These are phyloP conservation scores for Diaporthe eres DNA, from an alignment of 2,329 filamentous ascomycete species.

Conservation along the genomic window DNA sequence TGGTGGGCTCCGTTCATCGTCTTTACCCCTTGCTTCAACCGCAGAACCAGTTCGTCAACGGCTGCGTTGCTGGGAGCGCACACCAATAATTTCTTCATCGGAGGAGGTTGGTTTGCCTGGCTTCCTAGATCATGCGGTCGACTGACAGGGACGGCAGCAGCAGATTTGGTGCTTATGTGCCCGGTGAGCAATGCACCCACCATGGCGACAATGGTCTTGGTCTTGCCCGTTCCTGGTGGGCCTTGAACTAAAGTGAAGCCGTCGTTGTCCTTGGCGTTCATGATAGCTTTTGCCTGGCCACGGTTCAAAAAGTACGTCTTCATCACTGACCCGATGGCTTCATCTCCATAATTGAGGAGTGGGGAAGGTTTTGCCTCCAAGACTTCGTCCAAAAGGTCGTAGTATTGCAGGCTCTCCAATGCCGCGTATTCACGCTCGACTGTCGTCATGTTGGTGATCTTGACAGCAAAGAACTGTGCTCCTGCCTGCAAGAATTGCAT, in stretches of 20 bases:
- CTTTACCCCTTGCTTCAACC: constrained; percentile 89
- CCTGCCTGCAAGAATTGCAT: constrained; percentile 76
- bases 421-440: constrained; percentile 97
- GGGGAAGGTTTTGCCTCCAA: constrained; percentile 88
- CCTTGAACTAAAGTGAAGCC: constrained; percentile 97
- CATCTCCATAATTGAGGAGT: constrained; percentile 83
- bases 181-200: constrained; percentile 87
- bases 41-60: constrained; percentile 94
- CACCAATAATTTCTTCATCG: constrained; percentile 88
- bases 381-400: constrained; percentile 95
- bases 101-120: constrained; percentile 46
- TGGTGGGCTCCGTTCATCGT: constrained; percentile 79
- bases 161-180: constrained; percentile 58
- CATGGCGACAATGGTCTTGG: constrained; percentile 97
- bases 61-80: constrained; percentile 99
- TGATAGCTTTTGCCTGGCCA: constrained; percentile 91
- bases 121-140: constrained; percentile 56
- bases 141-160: constrained; percentile 62
- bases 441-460: constrained; percentile 93
- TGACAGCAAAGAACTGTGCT: constrained; percentile 79
- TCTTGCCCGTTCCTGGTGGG: constrained; percentile 96
- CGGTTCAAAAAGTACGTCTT: constrained; percentile 86
- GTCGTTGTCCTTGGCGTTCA: constrained; percentile 94
- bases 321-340: constrained; percentile 77
- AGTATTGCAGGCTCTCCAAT: constrained; percentile 91